These are phyloP conservation scores for Kregervanrija fluxuum DNA, from an alignment of 805 yeast genomes.

Conservation along the genomic window DNA sequence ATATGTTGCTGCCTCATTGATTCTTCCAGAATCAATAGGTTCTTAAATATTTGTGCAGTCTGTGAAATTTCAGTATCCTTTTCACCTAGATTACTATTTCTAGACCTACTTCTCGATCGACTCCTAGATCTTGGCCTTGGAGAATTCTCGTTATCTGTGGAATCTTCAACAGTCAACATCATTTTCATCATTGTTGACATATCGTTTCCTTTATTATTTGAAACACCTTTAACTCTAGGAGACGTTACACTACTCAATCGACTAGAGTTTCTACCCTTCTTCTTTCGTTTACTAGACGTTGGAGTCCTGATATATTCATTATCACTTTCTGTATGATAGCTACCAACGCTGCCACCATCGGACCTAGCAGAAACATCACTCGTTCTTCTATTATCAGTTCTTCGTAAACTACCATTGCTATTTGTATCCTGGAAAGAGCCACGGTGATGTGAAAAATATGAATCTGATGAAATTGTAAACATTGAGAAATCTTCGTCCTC, in stretches of 20 bases:
- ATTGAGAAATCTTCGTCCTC: conserved; percentile 3
- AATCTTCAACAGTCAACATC: no score
- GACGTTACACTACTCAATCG: no score
- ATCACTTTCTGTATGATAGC: conserved; percentile 14
- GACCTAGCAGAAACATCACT: conserved; percentile 25
- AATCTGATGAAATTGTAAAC: conserved; percentile 25
- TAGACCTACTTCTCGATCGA: conserved; percentile 5
- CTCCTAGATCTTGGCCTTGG: conserved; percentile 2
- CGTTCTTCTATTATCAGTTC: conserved; percentile 11
- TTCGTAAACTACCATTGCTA: background rate
- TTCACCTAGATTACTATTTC: conserved; percentile 1
- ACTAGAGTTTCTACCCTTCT: conserved; percentile 1
- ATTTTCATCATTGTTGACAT: no score
- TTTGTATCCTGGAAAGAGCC: conserved; percentile 12
- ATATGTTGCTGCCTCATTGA: conserved; percentile 72
- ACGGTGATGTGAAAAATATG: conserved; percentile 28
- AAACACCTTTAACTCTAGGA: no score
- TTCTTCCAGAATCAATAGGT: conserved; percentile 79
- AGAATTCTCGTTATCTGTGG: no score
- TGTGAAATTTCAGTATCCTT: conserved; percentile 19
- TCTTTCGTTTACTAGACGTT: conserved; percentile 7
- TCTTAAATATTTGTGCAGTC: conserved; percentile 69
- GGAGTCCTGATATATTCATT: conserved; percentile 17
- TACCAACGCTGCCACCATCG: conserved; percentile 4
- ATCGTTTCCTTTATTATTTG: no score